Percentiles rank a stretch among this genome's conserved stretches.
Evolutionary conservation across 257 asterid species (phyloP).

Genomic region (Mitragyna speciosa): DNA sequence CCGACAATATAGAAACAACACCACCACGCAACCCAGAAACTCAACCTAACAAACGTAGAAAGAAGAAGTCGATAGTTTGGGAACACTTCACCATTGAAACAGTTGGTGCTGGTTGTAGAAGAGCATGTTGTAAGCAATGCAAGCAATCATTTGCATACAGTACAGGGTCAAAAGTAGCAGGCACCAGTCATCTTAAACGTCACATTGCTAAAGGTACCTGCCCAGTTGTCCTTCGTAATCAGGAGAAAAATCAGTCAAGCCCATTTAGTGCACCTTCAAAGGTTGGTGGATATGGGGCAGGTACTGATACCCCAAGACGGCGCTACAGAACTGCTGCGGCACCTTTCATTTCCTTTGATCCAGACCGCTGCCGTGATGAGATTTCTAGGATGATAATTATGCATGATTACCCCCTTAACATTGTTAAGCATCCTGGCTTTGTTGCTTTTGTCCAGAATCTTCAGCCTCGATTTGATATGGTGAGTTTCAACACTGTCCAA

Average conservation of each 20-base stretch:
- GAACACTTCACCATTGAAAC: conserved; percentile 93
- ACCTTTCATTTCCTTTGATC: conserved; percentile 64
- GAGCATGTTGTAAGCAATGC: conserved; percentile 96
- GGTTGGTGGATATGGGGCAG: conserved; percentile 35
- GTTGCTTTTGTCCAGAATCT: conserved; percentile 76
- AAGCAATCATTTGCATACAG: conserved; percentile 98
- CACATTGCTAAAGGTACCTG: conserved; percentile 94
- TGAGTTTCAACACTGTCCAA: conserved; percentile 86
- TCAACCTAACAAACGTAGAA: conserved; percentile 54
- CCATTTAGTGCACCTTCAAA: conserved; percentile 78
- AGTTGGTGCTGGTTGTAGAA: conserved; percentile 67
- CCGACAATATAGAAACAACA: conserved; percentile 34
- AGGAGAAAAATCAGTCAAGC: conserved; percentile 47
- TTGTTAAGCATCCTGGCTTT: conserved; percentile 95
- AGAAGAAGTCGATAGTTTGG: conserved; percentile 96
- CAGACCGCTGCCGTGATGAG: conserved; percentile 84
- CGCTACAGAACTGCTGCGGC: conserved; percentile 63
- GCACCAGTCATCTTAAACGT: conserved; percentile 97
- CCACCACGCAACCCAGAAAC: conserved; percentile 29
- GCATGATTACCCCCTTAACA: conserved; percentile 97
- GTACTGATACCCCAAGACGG: conserved; percentile 60
- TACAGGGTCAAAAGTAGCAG: conserved; percentile 93
- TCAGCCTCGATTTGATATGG: conserved; percentile 94
- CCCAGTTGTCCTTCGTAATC: conserved; percentile 70
- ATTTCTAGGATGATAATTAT: conserved; percentile 84